phyloP scores from a whole-genome alignment of 768 basidiomycete species.

The Mycena sanguinolenta region DNA sequence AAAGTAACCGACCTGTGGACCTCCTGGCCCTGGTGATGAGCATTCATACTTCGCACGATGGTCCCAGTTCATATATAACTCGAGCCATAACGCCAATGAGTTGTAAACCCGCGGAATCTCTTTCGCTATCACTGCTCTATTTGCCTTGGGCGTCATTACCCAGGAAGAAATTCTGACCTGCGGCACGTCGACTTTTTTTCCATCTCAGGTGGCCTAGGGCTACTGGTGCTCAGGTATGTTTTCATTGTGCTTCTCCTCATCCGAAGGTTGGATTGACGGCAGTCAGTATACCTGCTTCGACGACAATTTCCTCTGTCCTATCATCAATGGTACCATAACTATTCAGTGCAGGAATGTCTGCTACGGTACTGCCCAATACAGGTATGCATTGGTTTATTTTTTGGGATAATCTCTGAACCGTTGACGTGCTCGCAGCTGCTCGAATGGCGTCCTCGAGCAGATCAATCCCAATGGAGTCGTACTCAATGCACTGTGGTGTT shows the following conservation, averaged over 20 bases:
- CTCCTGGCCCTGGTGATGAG: too few relatives aligned
- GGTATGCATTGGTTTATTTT: neutral
- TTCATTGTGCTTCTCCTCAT: too few relatives aligned
- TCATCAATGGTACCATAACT: too few relatives aligned
- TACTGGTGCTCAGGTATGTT: too few relatives aligned
- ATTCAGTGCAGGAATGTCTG: too few relatives aligned
- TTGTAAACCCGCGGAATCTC: too few relatives aligned
- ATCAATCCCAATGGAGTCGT: neutral
- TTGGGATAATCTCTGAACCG: neutral
- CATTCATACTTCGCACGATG: too few relatives aligned
- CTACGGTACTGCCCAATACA: neutral
- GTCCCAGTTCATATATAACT: too few relatives aligned
- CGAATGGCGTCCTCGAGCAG: neutral
- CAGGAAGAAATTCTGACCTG: neutral
- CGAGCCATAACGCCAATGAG: too few relatives aligned
- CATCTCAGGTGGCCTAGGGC: neutral
- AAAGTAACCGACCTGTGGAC: too few relatives aligned
- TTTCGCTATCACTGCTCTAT: neutral
- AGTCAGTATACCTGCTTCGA: neutral
- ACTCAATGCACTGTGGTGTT: neutral
- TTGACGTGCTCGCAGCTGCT: neutral
- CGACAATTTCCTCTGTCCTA: too few relatives aligned
- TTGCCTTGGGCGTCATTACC: neutral
- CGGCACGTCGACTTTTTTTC: neutral
- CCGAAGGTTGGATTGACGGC: neutral